phyloP scores from a whole-genome alignment of 306 rosid genomes.

The Cucurbita moschata region DNA sequence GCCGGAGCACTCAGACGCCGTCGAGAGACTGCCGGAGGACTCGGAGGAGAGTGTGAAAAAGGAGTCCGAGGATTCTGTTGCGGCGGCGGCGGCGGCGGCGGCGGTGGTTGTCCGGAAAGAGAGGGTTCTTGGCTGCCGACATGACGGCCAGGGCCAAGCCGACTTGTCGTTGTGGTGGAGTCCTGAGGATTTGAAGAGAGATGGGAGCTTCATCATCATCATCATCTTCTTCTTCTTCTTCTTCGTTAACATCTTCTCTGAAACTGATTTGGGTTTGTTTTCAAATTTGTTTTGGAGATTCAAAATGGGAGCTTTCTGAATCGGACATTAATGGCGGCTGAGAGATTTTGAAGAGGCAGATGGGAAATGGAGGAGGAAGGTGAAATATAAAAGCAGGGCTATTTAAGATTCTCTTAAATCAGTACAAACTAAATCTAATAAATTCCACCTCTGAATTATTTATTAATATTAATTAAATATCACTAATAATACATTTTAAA shows the following conservation, averaged over 20 bases:
- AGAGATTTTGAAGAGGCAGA: neutral
- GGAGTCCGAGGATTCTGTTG: slow-evolving; percentile 10
- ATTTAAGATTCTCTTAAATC: neutral
- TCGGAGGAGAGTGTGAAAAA: neutral
- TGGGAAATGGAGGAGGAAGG: neutral
- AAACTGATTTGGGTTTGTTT: neutral
- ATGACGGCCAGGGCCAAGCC: slow-evolving; percentile 62
- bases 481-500: too few relatives aligned
- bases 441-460: too few relatives aligned
- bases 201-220: slow-evolving; percentile 60
- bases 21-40: neutral
- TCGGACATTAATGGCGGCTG: slow-evolving; percentile 3
- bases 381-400: neutral
- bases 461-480: too few relatives aligned
- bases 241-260: neutral
- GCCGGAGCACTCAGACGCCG: neutral
- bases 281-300: neutral
- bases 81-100: slow-evolving; percentile 33
- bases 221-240: slow-evolving; percentile 14
- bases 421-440: neutral
- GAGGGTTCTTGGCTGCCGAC: slow-evolving; percentile 63
- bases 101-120: slow-evolving; percentile 39
- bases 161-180: slow-evolving; percentile 11
- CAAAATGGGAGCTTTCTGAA: neutral
- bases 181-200: slow-evolving; percentile 25